These are phyloP conservation scores for Digitaria exilis DNA, from an alignment of 202 grass and related monocot species.

Conservation along the genomic window DNA sequence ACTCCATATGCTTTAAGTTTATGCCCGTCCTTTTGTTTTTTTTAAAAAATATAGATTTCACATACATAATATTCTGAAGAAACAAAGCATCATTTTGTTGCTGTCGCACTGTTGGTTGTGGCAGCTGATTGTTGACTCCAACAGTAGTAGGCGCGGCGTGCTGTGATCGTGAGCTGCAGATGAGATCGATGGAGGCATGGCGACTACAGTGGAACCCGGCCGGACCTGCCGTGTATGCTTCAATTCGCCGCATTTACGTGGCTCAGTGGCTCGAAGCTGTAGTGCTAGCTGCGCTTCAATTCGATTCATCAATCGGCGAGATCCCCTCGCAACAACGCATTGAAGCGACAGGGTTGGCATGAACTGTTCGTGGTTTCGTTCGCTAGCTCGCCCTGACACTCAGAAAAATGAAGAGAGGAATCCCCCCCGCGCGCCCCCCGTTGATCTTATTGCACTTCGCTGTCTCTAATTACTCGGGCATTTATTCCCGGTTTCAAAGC, in stretches of 20 bases:
- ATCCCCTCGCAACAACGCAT: slow-evolving; percentile 47
- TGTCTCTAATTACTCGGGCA: slow-evolving; percentile 94
- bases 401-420: slow-evolving; percentile 4
- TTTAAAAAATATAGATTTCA: not conserved
- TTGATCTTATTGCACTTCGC: slow-evolving; percentile 60
- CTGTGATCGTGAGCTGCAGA: too few relatives aligned
- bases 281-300: slow-evolving; percentile 28
- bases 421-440: not conserved
- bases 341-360: slow-evolving; percentile 67
- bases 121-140: not conserved
- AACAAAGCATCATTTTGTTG: not conserved
- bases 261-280: not conserved
- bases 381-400: slow-evolving; percentile 36
- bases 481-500: slow-evolving; percentile 78
- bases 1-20: not conserved
- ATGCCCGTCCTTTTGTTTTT: not conserved
- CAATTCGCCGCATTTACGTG: slow-evolving; percentile 35
- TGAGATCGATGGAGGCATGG: not conserved
- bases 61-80: not conserved
- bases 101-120: not conserved
- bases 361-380: slow-evolving; percentile 48
- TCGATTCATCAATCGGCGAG: slow-evolving; percentile 4
- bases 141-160: not conserved
- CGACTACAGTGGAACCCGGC: not conserved
- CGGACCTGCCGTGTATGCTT: not conserved